A percentile compares a stretch with the other conserved stretches of the same genome.
Conservation (phyloP, 495 filamentous ascomycete species). For the Choiromyces venosus region DNA sequence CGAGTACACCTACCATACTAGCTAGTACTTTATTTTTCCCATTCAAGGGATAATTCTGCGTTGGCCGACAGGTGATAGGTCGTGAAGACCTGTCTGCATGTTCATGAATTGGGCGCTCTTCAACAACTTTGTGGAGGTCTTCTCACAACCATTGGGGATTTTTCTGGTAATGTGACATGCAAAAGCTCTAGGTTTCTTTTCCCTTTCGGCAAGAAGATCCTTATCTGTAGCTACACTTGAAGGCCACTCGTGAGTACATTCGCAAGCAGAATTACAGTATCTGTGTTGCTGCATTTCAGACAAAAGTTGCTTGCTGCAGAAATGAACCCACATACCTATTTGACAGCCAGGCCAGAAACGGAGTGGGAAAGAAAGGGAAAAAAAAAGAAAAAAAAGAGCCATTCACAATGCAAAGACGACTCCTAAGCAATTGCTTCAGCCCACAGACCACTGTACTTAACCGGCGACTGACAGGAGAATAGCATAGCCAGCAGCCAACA, state of each 20-base stretch:
- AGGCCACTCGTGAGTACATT: not conserved
- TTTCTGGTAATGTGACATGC: not conserved
- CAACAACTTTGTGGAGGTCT: not conserved
- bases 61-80: not conserved
- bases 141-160: constrained; percentile 10
- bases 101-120: constrained; percentile 11
- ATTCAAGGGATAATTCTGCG: not conserved
- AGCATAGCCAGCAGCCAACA: not conserved
- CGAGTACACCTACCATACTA: not conserved
- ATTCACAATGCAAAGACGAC: not conserved
- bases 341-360: not conserved
- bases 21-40: not conserved
- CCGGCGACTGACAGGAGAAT: not conserved
- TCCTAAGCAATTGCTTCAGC: not conserved
- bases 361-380: not conserved
- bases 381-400: not conserved
- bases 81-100: not conserved
- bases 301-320: not conserved
- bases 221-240: constrained; percentile 13
- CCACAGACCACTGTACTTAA: not conserved
- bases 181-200: constrained; percentile 5
- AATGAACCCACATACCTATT: not conserved
- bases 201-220: constrained; percentile 19
- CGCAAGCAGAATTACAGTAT: not conserved
- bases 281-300: not conserved